Evolutionary conservation across 2,329 filamentous ascomycete genomes (phyloP).

Genomic region (Sclerotinia nivalis): DNA sequence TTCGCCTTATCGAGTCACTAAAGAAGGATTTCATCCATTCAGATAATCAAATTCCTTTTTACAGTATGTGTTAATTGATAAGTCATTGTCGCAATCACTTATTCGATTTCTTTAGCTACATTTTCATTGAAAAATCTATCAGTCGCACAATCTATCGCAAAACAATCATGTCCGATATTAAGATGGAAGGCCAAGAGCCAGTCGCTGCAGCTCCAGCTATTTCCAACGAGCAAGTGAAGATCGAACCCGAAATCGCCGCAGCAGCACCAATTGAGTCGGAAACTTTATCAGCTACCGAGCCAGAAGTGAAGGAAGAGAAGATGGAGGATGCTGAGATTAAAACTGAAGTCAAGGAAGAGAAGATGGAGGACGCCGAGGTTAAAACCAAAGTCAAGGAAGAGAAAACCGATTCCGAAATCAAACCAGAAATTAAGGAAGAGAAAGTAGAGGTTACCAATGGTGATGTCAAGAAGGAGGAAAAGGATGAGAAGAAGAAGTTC

Average conservation of each 20-base stretch:
- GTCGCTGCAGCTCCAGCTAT: slow-evolving; percentile 29
- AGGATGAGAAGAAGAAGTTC: slow-evolving; percentile 15
- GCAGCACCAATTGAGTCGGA: slow-evolving; percentile 28
- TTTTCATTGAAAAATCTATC: background rate
- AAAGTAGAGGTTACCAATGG: slow-evolving; percentile 25
- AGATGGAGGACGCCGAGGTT: slow-evolving; percentile 12
- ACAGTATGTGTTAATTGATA: slow-evolving; percentile 5
- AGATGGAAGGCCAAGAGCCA: slow-evolving; percentile 24
- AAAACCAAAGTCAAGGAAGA: slow-evolving; percentile 25
- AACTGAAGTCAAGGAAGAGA: slow-evolving; percentile 27
- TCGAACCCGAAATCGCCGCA: slow-evolving; percentile 26
- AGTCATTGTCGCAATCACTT: slow-evolving; percentile 13
- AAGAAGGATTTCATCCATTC: slow-evolving; percentile 23
- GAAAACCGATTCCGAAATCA: slow-evolving; percentile 13
- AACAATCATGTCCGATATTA: slow-evolving; percentile 23
- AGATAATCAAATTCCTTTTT: background rate
- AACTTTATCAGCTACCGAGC: slow-evolving; percentile 16
- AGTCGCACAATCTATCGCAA: slow-evolving; percentile 3
- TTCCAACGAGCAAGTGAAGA: slow-evolving; percentile 31
- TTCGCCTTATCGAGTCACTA: slow-evolving; percentile 25
- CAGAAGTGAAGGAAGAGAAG: slow-evolving; percentile 29
- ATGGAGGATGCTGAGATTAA: slow-evolving; percentile 6
- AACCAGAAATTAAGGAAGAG: slow-evolving; percentile 21
- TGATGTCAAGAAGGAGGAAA: slow-evolving; percentile 22
- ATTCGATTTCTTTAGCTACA: background rate